Evolutionary conservation across 2,329 filamentous ascomycete genomes (phyloP).

Genomic region (Talaromyces sp.): DNA sequence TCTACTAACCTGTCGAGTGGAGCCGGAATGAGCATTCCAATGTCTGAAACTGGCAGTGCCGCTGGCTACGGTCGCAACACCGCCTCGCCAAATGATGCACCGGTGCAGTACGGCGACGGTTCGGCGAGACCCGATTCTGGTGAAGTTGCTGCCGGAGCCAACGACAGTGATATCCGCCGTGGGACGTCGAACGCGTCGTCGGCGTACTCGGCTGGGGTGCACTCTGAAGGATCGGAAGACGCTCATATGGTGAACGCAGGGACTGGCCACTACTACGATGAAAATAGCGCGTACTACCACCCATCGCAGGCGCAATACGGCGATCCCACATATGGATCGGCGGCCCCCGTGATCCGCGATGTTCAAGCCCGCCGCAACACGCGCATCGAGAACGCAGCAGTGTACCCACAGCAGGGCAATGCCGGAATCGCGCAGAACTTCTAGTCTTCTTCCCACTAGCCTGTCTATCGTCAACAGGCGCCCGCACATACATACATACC

Average conservation of each 20-base stretch:
- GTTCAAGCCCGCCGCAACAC: conserved; percentile 90
- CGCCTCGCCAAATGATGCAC: conserved; percentile 52
- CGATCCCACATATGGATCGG: conserved; percentile 49
- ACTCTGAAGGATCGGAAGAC: conserved; percentile 62
- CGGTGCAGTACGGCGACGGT: conserved; percentile 57
- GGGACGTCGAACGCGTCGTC: conserved; percentile 95
- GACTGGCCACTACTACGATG: conserved; percentile 50
- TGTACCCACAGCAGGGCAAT: conserved; percentile 83
- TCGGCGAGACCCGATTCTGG: conserved; percentile 54
- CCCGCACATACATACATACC: neutral
- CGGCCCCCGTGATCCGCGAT: conserved; percentile 82
- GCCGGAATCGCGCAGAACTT: conserved; percentile 98
- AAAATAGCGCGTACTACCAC: conserved; percentile 51
- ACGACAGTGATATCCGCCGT: conserved; percentile 68
- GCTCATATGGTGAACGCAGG: conserved; percentile 44
- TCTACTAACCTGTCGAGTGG: conserved; percentile 87
- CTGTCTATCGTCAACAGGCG: neutral
- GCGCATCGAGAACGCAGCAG: conserved; percentile 83
- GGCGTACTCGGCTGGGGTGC: conserved; percentile 78
- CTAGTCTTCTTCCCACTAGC: conserved; percentile 39
- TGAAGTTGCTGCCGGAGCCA: conserved; percentile 67
- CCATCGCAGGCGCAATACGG: conserved; percentile 49
- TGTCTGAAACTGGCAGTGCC: conserved; percentile 66
- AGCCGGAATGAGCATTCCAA: conserved; percentile 51
- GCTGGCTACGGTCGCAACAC: conserved; percentile 50